phyloP scores from a whole-genome alignment of 2,329 filamentous ascomycete species.

The Zarea fungicola region DNA sequence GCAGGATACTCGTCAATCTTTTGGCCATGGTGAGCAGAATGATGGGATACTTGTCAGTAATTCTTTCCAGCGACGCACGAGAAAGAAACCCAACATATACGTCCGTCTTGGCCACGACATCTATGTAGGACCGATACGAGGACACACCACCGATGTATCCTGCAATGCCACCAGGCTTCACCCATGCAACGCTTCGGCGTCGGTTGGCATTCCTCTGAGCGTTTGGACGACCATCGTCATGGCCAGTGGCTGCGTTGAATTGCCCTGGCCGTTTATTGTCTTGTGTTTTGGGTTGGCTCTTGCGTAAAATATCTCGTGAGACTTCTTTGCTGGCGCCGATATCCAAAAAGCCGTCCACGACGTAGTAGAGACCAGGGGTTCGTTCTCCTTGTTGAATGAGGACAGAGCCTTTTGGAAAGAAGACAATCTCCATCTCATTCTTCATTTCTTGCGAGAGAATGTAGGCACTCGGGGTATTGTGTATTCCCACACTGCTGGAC shows the following conservation, averaged over 20 bases:
- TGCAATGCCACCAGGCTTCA: constrained; percentile 90
- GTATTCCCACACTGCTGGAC: constrained; percentile 60
- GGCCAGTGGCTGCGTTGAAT: constrained; percentile 3
- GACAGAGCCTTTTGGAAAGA: constrained; percentile 90
- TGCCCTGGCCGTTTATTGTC: not conserved
- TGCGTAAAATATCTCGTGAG: constrained; percentile 22
- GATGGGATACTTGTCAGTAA: constrained; percentile 88
- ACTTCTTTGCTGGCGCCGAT: constrained; percentile 65
- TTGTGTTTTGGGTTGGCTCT: constrained; percentile 16
- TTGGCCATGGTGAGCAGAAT: constrained; percentile 95
- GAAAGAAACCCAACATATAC: constrained; percentile 96
- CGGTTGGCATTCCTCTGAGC: constrained; percentile 42
- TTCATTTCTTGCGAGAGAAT: constrained; percentile 72
- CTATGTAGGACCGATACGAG: constrained; percentile 92
- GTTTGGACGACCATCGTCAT: constrained; percentile 19
- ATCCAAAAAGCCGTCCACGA: constrained; percentile 94
- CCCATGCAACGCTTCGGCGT: constrained; percentile 73
- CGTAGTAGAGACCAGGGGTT: constrained; percentile 95
- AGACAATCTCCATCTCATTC: constrained; percentile 94
- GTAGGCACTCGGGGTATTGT: constrained; percentile 59
- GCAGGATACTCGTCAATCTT: constrained; percentile 80
- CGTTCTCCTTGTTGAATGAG: constrained; percentile 94
- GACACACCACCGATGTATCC: constrained; percentile 94
- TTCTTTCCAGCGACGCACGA: constrained; percentile 76
- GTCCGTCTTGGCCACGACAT: constrained; percentile 95